Percentiles rank a stretch among this genome's conserved stretches.
Evolutionary conservation across 495 filamentous ascomycete genomes (phyloP).

Genomic region (Annulohypoxylon maeteangense): DNA sequence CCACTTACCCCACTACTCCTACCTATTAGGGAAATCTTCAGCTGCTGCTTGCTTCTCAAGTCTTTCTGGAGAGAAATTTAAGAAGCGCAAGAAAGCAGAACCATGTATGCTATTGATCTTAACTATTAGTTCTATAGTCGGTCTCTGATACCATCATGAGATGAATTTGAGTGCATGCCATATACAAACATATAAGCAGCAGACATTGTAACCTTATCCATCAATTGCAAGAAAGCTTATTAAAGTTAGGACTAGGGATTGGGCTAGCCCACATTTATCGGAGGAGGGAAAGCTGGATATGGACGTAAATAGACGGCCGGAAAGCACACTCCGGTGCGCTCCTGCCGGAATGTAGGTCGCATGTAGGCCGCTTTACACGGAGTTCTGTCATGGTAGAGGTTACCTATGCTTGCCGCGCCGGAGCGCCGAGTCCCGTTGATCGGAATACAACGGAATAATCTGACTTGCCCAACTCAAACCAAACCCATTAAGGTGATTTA

Average conservation of each 20-base stretch:
- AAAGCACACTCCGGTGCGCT: background rate
- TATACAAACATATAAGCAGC: background rate
- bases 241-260: no score
- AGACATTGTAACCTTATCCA: background rate
- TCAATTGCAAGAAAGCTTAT: background rate
- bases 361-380: background rate
- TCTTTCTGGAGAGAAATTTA: background rate
- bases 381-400: background rate
- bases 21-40: constrained; percentile 21
- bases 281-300: background rate
- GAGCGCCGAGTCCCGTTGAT: background rate
- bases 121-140: background rate
- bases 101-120: background rate
- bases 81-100: background rate
- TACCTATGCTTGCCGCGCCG: background rate
- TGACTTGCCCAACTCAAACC: background rate
- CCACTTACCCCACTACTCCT: constrained; percentile 14
- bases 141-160: background rate
- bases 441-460: background rate
- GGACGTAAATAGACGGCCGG: background rate
- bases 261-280: background rate
- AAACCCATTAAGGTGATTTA: background rate
- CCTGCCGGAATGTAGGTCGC: background rate
- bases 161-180: background rate
- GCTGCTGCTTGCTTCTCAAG: background rate